Evolutionary conservation across 2,329 filamentous ascomycete genomes (phyloP), one percentile per base, ranked within the genome.

Genomic region (Aspergillus sp.): DNA sequence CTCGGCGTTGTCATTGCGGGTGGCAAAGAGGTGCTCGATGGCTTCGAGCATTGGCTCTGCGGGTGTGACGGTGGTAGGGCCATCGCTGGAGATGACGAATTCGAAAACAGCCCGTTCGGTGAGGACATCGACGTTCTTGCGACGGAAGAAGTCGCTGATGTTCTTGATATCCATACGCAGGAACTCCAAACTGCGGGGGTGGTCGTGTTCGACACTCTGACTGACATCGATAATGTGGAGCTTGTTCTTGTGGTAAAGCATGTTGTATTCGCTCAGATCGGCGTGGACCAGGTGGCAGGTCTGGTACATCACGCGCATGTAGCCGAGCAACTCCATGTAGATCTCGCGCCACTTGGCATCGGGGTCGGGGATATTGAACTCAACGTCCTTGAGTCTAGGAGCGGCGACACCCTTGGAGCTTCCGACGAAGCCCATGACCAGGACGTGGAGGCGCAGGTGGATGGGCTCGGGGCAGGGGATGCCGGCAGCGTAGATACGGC

Each of bases 81-180:
- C 89, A 9, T 87, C 80, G 0, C 83, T 72, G 0, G 82, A 78
- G 0, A 88, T 91, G 71, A 98, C 87, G 76, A 97, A 98, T 67
- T 89, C 85, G 78, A 96, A 99, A 10, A 92, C 82, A n/a, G 84
- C 81, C 32, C 90, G 87, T 75, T 98, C 94, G 1, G 88, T 80
- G 3, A 99, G 82, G 0, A 87, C 89, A 63, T 96, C 88, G 2
- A 98, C 92, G 43, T 89, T 90, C 74, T 97, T 89, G 19, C 91
- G 85, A 30, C 88, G 84, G 85, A 98, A 99, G 79, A 96, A 99
- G 75, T 96, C 92, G 21, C 88, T 90, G 1, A 96, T 87, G 72
- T 99, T 99, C 83, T 97, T 98, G 78, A 99, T 92, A 73, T 99
- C 95, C 93, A 97, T 98, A 36, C 95, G 89, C 69, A 99, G 78